Conservation (phyloP, 1,139 yeast species). For the Yamadazyma diospyri region DNA sequence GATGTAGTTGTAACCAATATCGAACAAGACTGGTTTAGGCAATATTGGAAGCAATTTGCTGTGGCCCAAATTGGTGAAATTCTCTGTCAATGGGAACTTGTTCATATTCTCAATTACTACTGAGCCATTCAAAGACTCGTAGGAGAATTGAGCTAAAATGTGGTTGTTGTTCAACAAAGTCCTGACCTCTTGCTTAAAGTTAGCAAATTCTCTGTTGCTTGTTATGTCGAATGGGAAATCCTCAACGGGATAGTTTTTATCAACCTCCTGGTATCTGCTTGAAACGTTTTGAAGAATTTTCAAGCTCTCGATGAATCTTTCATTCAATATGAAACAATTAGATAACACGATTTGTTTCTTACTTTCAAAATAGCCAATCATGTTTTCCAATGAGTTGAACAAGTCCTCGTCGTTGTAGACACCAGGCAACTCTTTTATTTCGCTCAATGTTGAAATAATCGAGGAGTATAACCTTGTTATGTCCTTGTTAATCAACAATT, state of each 20-base stretch:
- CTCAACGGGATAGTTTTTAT: conserved; percentile 23
- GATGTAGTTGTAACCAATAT: conserved; percentile 81
- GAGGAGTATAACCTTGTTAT: conserved; percentile 47
- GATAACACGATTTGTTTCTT: conserved; percentile 46
- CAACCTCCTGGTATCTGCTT: conserved; percentile 12
- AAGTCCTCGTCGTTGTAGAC: conserved; percentile 81
- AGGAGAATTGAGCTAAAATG: conserved; percentile 48
- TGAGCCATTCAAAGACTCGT: conserved; percentile 14
- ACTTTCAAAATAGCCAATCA: conserved; percentile 45
- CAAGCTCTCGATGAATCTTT: conserved; percentile 51
- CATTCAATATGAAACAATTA: conserved; percentile 43
- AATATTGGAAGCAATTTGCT: conserved; percentile 50
- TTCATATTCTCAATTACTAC: conserved; percentile 48
- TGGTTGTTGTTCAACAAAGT: conserved; percentile 39
- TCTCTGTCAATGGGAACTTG: conserved; percentile 38
- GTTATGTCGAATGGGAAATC: conserved; percentile 40
- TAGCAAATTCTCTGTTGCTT: conserved; percentile 28
- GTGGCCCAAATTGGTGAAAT: conserved; percentile 47
- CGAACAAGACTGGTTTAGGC: conserved; percentile 86
- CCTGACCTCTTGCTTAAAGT: conserved; percentile 26
- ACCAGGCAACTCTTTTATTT: conserved; percentile 81
- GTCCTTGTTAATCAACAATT: conserved; percentile 41
- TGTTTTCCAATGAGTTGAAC: conserved; percentile 46
- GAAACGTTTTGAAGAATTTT: conserved; percentile 44
- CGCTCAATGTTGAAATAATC: conserved; percentile 46